phyloP scores from a whole-genome alignment of 2,329 filamentous ascomycete genomes.

The Tetracladium maxilliforme region DNA sequence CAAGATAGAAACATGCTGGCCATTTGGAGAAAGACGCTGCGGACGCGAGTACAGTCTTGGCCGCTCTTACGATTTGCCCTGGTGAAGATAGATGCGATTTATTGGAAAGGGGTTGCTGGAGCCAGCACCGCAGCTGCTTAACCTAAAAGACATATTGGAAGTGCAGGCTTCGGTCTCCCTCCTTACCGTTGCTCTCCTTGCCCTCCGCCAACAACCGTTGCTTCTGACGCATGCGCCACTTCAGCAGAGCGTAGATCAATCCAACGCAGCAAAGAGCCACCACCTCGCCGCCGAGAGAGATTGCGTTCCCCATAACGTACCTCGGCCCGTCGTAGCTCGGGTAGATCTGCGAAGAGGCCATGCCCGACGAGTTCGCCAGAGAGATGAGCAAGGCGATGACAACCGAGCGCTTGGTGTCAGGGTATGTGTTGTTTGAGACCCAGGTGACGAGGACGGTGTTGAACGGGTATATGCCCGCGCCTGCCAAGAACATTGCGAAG shows the following conservation, averaged over 20 bases:
- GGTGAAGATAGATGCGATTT: too few relatives aligned
- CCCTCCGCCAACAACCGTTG: slow-evolving; percentile 13
- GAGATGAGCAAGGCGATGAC: slow-evolving; percentile 14
- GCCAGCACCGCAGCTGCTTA: too few relatives aligned
- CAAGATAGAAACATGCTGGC: too few relatives aligned
- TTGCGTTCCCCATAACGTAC: slow-evolving; percentile 13
- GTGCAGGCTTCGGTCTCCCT: slow-evolving; percentile 11
- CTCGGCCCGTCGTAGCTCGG: slow-evolving; percentile 14
- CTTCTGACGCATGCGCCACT: slow-evolving; percentile 12
- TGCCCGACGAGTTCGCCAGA: slow-evolving; percentile 13
- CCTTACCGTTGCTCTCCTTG: slow-evolving; percentile 10
- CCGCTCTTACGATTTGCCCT: too few relatives aligned
- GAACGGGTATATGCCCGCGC: slow-evolving; percentile 17
- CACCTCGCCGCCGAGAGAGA: slow-evolving; percentile 11
- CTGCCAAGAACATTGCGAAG: slow-evolving; percentile 16
- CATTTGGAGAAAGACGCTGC: too few relatives aligned
- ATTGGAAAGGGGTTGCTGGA: too few relatives aligned
- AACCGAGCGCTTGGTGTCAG: slow-evolving; percentile 17
- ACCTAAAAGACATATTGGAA: slow-evolving; percentile 12
- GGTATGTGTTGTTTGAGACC: slow-evolving; percentile 17
- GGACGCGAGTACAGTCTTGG: too few relatives aligned
- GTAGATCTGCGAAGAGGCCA: slow-evolving; percentile 18
- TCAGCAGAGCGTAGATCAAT: slow-evolving; percentile 12
- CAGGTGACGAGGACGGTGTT: slow-evolving; percentile 13
- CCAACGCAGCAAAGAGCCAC: slow-evolving; percentile 9